These are phyloP conservation scores for Mucor indicus DNA, from an alignment of 371 early-diverging fungal genomes.

Conservation along the genomic window DNA sequence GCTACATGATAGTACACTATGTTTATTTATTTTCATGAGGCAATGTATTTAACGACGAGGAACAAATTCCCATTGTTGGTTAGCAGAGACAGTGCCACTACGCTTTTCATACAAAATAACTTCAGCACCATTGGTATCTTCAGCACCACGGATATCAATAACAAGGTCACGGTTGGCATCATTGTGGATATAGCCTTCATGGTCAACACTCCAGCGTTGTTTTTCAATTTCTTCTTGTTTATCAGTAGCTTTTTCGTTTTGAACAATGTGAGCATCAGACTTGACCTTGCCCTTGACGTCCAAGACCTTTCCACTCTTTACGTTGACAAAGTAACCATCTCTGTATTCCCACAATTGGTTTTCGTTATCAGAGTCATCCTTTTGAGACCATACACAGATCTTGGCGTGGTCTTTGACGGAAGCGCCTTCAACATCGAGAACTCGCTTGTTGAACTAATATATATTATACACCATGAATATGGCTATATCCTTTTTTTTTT, in stretches of 20 bases:
- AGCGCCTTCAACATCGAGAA: conserved; percentile 26
- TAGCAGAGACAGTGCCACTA: conserved; percentile 19
- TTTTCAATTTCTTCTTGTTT: conserved; percentile 60
- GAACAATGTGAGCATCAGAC: conserved; percentile 15
- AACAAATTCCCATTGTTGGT: conserved; percentile 25
- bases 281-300: conserved; percentile 24
- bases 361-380: conserved; percentile 10
- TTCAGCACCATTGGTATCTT: conserved; percentile 29
- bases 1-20: too few relatives aligned
- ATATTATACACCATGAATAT: not conserved
- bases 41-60: too few relatives aligned
- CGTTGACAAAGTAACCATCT: conserved; percentile 21
- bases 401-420: conserved; percentile 21
- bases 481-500: not conserved
- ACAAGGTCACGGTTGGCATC: conserved; percentile 19
- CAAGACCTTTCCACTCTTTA: conserved; percentile 22
- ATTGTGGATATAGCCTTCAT: conserved; percentile 65
- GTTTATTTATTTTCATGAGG: too few relatives aligned
- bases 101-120: conserved; percentile 28
- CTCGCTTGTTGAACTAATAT: conserved; percentile 19
- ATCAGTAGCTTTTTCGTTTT: conserved; percentile 14
- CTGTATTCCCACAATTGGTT: conserved; percentile 30
- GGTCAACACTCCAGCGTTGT: conserved; percentile 74
- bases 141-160: conserved; percentile 27
- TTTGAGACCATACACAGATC: conserved; percentile 19